Evolutionary conservation across 257 asterid species (phyloP), one percentile per base, ranked within the genome.

Genomic region (Ajuga chamaepitys): DNA sequence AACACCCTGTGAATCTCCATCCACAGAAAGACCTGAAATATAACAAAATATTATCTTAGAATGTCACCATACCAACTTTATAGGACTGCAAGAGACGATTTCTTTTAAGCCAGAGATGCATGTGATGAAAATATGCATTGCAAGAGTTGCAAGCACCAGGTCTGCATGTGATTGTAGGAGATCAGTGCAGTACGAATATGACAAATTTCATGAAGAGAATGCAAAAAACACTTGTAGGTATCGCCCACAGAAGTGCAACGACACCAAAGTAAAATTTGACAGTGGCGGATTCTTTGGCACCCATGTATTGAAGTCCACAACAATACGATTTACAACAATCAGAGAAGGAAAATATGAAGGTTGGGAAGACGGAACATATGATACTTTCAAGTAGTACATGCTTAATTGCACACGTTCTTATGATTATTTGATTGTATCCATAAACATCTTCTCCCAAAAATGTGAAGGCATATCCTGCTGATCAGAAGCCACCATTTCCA

Each of bases 1-100:
- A 63, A 85, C 84, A 13, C 99, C 99, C 78, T 90, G 99, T 18
- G 95, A 88, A 80, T 90, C 99, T 13, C 97, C 99, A 66, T 82
- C 82, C 30, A 82, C 67, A 0, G 87, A 82, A 46, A 82, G 77
- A 48, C 87, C 87, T 82, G 82, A 4, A 54, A 72, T 18, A 53
- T 38, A 34, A 66, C 16, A 51, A 26, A 22, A 66, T 44, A 42
- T 47, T 4, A 20, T 25, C 5, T 28, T 28, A 14, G 28, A 60
- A 44, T 26, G 25, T 25, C 7, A 45, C 55, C 24, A 17, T 60
- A 67, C 58, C 58, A 24, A 22, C 17, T 52, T 35, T 18, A 54
- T 25, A 45, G 11, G 46, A 62, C 4, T 44, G 51, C 2, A 2
- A 16, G 11, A 16, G 11, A 50, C 7, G 18, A 6, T 17, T 37